Conservation (phyloP, 257 asterid genomes). For the Perilla frutescens region DNA sequence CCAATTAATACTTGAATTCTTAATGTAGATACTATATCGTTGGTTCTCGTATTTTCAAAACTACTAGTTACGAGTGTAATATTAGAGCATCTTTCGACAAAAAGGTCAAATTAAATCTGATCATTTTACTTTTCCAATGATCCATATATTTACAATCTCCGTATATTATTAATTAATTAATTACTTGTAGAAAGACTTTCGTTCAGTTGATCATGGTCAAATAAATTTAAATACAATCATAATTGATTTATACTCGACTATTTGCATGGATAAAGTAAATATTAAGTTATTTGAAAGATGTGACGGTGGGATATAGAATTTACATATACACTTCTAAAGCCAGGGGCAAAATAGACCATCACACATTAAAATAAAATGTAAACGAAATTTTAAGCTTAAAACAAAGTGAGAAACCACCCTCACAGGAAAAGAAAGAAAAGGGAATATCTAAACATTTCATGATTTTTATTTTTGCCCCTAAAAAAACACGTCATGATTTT, state of each 20-base stretch:
- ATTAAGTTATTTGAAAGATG: not conserved
- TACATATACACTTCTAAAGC: not conserved
- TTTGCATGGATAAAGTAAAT: not conserved
- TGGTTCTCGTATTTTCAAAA: too few relatives aligned
- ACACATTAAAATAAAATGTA: not conserved
- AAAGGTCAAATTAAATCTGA: too few relatives aligned
- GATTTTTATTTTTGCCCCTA: not conserved
- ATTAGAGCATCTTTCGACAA: too few relatives aligned
- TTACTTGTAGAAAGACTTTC: too few relatives aligned
- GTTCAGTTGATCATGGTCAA: too few relatives aligned
- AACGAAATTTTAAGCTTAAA: not conserved
- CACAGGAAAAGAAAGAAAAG: slow-evolving; percentile 10
- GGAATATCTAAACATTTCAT: slow-evolving; percentile 10
- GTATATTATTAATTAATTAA: too few relatives aligned
- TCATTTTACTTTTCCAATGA: too few relatives aligned
- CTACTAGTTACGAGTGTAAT: too few relatives aligned
- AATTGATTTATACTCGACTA: too few relatives aligned
- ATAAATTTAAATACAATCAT: too few relatives aligned
- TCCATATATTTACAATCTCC: too few relatives aligned
- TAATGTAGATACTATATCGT: too few relatives aligned
- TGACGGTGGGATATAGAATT: not conserved
- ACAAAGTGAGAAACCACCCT: slow-evolving; percentile 6
- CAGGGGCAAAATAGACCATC: slow-evolving; percentile 36
- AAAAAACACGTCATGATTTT: not conserved
- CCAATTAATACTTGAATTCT: not conserved